Conservation (phyloP, 371 early-diverging fungal species). For the Mucor plumbeus region DNA sequence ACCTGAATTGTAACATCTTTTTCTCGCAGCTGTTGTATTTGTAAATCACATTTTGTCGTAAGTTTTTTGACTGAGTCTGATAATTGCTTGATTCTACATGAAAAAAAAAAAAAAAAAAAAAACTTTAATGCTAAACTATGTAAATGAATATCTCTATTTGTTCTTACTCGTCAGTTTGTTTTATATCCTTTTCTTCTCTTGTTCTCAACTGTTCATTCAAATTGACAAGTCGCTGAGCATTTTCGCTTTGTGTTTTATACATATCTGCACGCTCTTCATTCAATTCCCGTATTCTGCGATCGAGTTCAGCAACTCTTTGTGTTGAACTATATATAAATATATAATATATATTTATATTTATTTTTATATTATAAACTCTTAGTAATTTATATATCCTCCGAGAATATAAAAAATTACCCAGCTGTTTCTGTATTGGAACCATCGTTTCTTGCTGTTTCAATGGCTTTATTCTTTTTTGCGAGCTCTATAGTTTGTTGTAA, state of each 20-base stretch:
- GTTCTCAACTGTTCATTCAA: slow-evolving; percentile 79
- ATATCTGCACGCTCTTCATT: slow-evolving; percentile 89
- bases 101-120: too few species aligned
- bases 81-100: slow-evolving; percentile 54
- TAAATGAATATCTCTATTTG: slow-evolving; percentile 5
- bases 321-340: slow-evolving; percentile 10
- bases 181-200: slow-evolving; percentile 68
- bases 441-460: slow-evolving; percentile 13
- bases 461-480: slow-evolving; percentile 24
- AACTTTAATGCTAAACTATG: neutral
- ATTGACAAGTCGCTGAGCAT: slow-evolving; percentile 88
- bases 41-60: slow-evolving; percentile 54
- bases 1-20: slow-evolving; percentile 90
- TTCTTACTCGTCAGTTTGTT: slow-evolving; percentile 73
- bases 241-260: slow-evolving; percentile 89
- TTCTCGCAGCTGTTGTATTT: slow-evolving; percentile 70
- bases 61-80: slow-evolving; percentile 44
- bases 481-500: slow-evolving; percentile 34
- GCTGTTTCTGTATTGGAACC: slow-evolving; percentile 4
- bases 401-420: neutral
- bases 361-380: neutral
- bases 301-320: slow-evolving; percentile 69
- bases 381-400: neutral
- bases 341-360: too few species aligned
- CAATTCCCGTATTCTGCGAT: slow-evolving; percentile 72